Evolutionary conservation across 306 rosid genomes (phyloP).

Genomic region (Cicer yamashitae): DNA sequence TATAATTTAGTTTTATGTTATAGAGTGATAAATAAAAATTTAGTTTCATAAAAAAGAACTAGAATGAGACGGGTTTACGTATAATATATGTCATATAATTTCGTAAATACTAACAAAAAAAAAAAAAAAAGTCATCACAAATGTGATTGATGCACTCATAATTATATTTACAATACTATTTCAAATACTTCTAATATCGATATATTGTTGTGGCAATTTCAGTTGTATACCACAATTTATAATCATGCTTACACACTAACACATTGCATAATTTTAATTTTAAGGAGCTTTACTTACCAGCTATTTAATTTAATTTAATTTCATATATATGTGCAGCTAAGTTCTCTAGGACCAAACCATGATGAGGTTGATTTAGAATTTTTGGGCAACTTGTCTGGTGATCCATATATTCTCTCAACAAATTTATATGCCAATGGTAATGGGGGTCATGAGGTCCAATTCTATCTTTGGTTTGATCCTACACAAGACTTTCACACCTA

Average conservation of each 20-base stretch:
- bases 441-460: conserved; percentile 53
- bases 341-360: conserved; percentile 47
- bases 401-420: conserved; percentile 54
- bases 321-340: conserved; percentile 41
- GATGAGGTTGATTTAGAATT: conserved; percentile 58
- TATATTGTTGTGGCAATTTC: too few relatives aligned
- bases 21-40: too few relatives aligned
- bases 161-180: too few relatives aligned
- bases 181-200: too few relatives aligned
- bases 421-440: conserved; percentile 50
- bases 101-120: too few relatives aligned
- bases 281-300: not conserved
- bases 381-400: conserved; percentile 52
- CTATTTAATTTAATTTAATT: not conserved
- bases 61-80: too few relatives aligned
- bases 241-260: not conserved
- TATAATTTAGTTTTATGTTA: too few relatives aligned
- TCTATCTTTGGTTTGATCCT: conserved; percentile 61
- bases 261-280: not conserved
- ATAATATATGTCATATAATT: too few relatives aligned
- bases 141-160: too few relatives aligned
- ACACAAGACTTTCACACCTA: conserved; percentile 51
- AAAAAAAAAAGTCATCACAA: too few relatives aligned
- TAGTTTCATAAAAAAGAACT: too few relatives aligned
- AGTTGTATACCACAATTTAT: not conserved